Evolutionary conservation across 805 yeast species (phyloP), one percentile per base, ranked within the genome.

Genomic region (Cyberlindnera americana): DNA sequence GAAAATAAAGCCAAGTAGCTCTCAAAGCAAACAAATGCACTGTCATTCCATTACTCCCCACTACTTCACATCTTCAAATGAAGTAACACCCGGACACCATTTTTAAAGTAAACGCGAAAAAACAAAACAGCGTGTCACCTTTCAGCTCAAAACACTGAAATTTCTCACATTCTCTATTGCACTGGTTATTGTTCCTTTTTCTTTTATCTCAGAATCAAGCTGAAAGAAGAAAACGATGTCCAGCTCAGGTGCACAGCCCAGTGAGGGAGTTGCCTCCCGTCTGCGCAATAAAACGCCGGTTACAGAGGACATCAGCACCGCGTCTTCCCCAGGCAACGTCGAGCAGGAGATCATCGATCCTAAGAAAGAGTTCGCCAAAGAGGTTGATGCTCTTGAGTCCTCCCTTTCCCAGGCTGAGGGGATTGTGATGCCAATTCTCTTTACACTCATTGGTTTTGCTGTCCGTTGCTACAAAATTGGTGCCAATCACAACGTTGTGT

Each of bases 401-500:
- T 55, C 58, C 7, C 35, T 52, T 3, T 34, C 37, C 1, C 37
- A 42, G 13, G 55, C 52, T 1, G 61, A 56, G 44, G 37, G 50
- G 4, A 56, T 70, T 48, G 52, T 77, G 38, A 80, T 78, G 24
- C 83, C 89, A n/a, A 51, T 83, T 4, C 33, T 79, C 17, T 72
- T 90, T 56, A 89, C 96, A 1, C 43, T 73, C 2, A 48, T 82
- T 15, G 80, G 93, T 9, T 83, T 90, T 53, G 73, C 72, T 46
- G 73, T 87, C 29, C 77, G 98, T 52, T 77, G 89, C 61, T 81
- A 85, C 66, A 69, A 73, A 46, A 83, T 91, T 50, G 83, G 85
- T 39, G 69, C 73, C 41, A 84, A 87, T 46, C 70, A 75, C 41
- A 70, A 74, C 40, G 97, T 93, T 22, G 93, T 93, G 33, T 90